Evolutionary conservation across 2,329 filamentous ascomycete species (phyloP).

Genomic region (Aspergillus fructus): DNA sequence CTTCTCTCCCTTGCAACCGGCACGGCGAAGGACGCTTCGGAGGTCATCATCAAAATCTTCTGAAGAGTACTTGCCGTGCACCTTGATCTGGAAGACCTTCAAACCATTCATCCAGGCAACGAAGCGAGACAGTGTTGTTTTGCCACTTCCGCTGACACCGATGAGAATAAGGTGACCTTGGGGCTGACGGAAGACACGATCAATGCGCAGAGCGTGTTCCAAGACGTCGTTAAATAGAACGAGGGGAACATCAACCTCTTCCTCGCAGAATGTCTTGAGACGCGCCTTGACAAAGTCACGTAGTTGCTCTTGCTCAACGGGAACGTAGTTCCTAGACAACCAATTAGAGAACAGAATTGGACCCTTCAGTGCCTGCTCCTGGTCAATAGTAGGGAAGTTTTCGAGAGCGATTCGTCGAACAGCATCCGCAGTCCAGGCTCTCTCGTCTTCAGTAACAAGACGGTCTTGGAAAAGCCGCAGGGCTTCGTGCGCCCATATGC

Average conservation of each 20-base stretch:
- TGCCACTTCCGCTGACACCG: conserved; percentile 96
- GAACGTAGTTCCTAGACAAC: conserved; percentile 97
- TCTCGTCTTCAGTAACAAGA: conserved; percentile 89
- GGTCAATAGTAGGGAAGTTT: conserved; percentile 93
- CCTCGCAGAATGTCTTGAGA: conserved; percentile 97
- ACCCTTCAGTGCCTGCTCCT: conserved; percentile 81
- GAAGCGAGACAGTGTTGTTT: conserved; percentile 96
- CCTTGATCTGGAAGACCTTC: conserved; percentile 99
- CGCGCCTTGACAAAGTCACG: conserved; percentile 97
- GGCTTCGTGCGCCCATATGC: conserved; percentile 98
- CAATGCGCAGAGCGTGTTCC: conserved; percentile 96
- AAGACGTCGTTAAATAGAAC: conserved; percentile 99
- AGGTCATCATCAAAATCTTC: conserved; percentile 99
- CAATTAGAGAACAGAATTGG: conserved; percentile 99
- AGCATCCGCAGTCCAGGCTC: conserved; percentile 89
- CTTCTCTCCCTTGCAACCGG: conserved; percentile 97
- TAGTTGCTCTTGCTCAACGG: conserved; percentile 90
- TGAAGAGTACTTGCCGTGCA: conserved; percentile 95
- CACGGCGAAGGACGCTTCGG: conserved; percentile 85
- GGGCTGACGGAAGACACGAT: conserved; percentile 96
- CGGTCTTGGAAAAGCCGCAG: conserved; percentile 95
- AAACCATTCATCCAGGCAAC: conserved; percentile 99
- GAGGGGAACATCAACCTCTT: conserved; percentile 96
- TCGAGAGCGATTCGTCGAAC: conserved; percentile 84
- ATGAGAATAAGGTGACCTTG: conserved; percentile 98